Base-by-base conservation (phyloP, 2,329 filamentous ascomycete genomes). In the Talaromyces sp. region DNA sequence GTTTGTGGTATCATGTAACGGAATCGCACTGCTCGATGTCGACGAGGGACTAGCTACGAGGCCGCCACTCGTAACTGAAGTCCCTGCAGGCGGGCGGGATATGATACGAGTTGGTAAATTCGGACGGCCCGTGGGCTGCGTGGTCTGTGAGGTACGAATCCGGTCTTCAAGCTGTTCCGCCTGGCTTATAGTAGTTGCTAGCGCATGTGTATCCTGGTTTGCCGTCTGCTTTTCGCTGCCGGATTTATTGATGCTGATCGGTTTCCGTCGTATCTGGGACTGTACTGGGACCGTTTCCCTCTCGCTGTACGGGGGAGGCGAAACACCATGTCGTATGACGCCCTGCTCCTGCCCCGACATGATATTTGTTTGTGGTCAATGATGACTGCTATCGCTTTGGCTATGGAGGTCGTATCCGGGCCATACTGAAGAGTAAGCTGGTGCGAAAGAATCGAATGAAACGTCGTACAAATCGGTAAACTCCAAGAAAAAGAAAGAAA, bases 221-320 rank as follows among this genome's bases (percentile, higher is more conserved):
- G 10, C 25, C 5, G 8, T 21, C 11, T 6, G 10, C 5, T 36
- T 13, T 15, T 28, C 15, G 19, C 9, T 33, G 6, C 25, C 21
- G 11, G 28, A 6, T 22, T 35, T 28, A 3, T 37, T 5, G 10
- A 22, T 28, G 22, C 51, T 25, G 19, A 60, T 50, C 36, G 59
- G 55, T 37, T 60, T 60, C 11, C 59, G 59, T 19, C 55, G 59
- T 41, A 60, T 58, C 53, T 56, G 59, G 28, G 52, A 59, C 15
- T 53, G 50, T 17, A 56, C 53, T 22, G 57, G 17, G 17, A 22
- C n/a, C 4, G 22, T 46, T 21, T 45, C 39, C 28, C 33, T 40
- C 31, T 46, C 52, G 19, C 15, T 46, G 13, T 60, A 57, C 10
- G 54, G 48, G 10, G 58, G 58, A 15, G 58, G 58, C 13, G 35